Base-by-base conservation (phyloP, 306 rosid species). In the Prunus mongolica region DNA sequence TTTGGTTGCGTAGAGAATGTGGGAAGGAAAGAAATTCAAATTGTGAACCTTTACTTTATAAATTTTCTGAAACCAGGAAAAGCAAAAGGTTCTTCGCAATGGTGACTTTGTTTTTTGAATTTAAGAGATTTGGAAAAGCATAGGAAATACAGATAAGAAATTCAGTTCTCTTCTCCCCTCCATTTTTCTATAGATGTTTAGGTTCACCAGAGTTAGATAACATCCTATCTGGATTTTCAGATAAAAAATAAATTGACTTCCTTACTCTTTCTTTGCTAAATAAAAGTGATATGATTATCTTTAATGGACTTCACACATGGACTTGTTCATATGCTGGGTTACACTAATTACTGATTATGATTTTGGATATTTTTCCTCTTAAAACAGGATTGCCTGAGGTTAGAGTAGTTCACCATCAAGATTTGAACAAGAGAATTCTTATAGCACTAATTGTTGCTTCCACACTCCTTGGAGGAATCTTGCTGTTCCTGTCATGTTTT, bases 401-500 rank as follows among this genome's bases (percentile, higher is more conserved):
- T 72, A 83, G 63, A 80, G 77, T 67, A 69, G 91, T 80, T 78
- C 97, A 88, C 72, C 96, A 87, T 80, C 91, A 85, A 79, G 87
- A 73, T 78, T 81, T 91, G 88, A 84, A 89, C 80, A 90, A 85
- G 84, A 87, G 78, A 72, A 86, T 91, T 86, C 90, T 91, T 30
- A 47, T 89, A 57, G 89, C 91, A 27, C 85, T 91, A 32, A 78
- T 90, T 86, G 83, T 86, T 80, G 86, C 88, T 84, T 91, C 96
- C 78, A 65, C 88, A 73, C 86, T 90, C 67, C 91, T 94, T 73
- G 91, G 83, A 65, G 93, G 82, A 82, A 75, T 87, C 63, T 83
- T 91, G 80, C 74, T 94, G 28, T 75, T 80, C 69, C 78, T 90
- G 34, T 65, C 81, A 68, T 88, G 80, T 80, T 75, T 81, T 69